phyloP scores from a whole-genome alignment of 129 eudicot genomes.

The Escallonia herrerae region DNA sequence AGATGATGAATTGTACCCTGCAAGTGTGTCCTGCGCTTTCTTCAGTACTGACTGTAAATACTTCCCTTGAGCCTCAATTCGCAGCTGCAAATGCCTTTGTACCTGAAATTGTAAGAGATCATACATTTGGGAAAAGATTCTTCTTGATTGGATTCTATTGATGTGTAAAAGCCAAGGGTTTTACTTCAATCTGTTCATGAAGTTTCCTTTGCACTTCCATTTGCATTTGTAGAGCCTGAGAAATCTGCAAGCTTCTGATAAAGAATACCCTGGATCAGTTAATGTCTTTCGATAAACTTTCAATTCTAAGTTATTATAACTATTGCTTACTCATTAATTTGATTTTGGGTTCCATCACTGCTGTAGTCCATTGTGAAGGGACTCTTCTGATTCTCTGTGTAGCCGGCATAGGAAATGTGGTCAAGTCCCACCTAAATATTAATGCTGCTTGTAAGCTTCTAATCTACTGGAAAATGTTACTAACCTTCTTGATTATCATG shows the following conservation, averaged over 20 bases:
- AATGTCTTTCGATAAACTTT: background rate
- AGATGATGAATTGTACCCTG: slow-evolving; percentile 47
- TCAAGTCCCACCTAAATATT: background rate
- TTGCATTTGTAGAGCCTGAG: slow-evolving; percentile 79
- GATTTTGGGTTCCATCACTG: slow-evolving; percentile 38
- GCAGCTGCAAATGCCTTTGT: slow-evolving; percentile 79
- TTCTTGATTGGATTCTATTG: background rate
- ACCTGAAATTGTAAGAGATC: slow-evolving; percentile 36
- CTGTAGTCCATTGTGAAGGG: slow-evolving; percentile 30
- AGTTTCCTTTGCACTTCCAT: slow-evolving; percentile 95
- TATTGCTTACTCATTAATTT: slow-evolving; percentile 48
- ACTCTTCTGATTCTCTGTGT: slow-evolving; percentile 36
- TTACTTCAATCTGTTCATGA: slow-evolving; percentile 90
- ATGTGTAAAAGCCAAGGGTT: background rate
- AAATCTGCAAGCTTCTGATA: slow-evolving; percentile 54
- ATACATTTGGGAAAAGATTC: background rate
- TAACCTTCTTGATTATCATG: slow-evolving; percentile 58
- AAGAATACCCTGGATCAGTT: slow-evolving; percentile 14
- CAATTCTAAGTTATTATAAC: background rate
- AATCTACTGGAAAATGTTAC: slow-evolving; percentile 9
- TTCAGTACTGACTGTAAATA: slow-evolving; percentile 73
- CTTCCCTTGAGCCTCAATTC: slow-evolving; percentile 96
- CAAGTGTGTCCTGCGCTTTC: slow-evolving; percentile 87
- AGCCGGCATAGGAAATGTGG: slow-evolving; percentile 23
- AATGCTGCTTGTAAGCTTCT: background rate